phyloP scores from a whole-genome alignment of 1,139 yeast genomes.

The Candida mesenterica region DNA sequence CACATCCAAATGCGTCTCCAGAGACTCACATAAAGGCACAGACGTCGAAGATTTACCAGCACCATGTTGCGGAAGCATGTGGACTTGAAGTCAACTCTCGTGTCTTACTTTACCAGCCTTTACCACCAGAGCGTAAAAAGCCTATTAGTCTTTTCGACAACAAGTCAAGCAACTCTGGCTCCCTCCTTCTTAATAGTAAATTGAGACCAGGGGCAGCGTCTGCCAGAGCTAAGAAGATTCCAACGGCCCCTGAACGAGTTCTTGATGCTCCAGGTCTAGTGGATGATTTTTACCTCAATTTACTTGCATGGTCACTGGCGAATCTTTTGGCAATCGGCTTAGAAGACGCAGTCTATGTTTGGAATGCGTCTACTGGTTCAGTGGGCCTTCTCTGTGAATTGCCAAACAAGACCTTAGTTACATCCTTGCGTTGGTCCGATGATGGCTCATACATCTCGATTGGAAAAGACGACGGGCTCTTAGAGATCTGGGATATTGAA shows the following conservation, averaged over 20 bases:
- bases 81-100: slow-evolving; percentile 84
- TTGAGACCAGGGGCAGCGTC: slow-evolving; percentile 49
- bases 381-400: slow-evolving; percentile 72
- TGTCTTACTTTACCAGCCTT: slow-evolving; percentile 82
- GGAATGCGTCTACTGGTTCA: slow-evolving; percentile 87
- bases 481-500: slow-evolving; percentile 95
- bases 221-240: slow-evolving; percentile 67
- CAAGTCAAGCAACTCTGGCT: slow-evolving; percentile 16
- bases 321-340: slow-evolving; percentile 88
- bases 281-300: slow-evolving; percentile 88
- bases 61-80: slow-evolving; percentile 91
- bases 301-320: slow-evolving; percentile 83
- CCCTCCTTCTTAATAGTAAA: slow-evolving; percentile 10
- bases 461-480: slow-evolving; percentile 79
- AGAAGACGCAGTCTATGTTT: slow-evolving; percentile 79
- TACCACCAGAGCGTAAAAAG: slow-evolving; percentile 72
- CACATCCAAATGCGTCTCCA: slow-evolving; percentile 50
- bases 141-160: slow-evolving; percentile 50
- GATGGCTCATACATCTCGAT: slow-evolving; percentile 87
- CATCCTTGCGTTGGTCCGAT: slow-evolving; percentile 87
- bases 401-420: slow-evolving; percentile 49
- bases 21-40: slow-evolving; percentile 64
- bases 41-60: slow-evolving; percentile 69
- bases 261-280: slow-evolving; percentile 94
- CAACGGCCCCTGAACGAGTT: slow-evolving; percentile 89